Base-by-base conservation (phyloP, 148 eudicot genomes). In the Chenopodium suecicum region DNA sequence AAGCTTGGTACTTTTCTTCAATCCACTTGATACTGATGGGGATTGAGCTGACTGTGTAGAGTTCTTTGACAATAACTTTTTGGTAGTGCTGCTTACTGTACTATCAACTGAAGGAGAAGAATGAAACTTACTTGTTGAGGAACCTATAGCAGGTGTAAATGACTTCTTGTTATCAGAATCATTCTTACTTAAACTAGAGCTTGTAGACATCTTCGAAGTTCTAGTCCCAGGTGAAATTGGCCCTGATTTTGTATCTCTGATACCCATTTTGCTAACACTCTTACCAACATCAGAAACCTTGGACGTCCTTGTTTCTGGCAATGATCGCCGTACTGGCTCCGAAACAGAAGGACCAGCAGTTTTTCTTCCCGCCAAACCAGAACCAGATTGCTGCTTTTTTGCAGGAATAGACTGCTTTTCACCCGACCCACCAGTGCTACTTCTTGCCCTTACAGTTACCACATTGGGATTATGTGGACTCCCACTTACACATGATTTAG, bases 351-450 rank as follows among this genome's bases (percentile, higher is more conserved):
- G 77, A 31, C 70, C 86, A 31, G 79, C 63, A 62, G 78, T 86
- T 77, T 87, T 88, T 75, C 83, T 85, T 34, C 66, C 81, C 71
- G 60, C 76, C n/a, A 85, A 80, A 83, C 82, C 80, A 82, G 70
- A 81, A 80, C 70, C 82, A 74, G 73, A 77, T 47, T 58, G 87
- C 56, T 50, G 86, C 79, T 85, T 90, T 19, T 80, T 85, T 25
- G 71, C 71, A 63, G 83, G 27, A 9, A 78, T 71, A 27, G 90
- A 58, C 81, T 82, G 92, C 83, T 86, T 91, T 77, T 89, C 94
- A 34, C 85, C 88, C 76, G 87, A 83, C 75, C 90, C 91, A 78
- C 93, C 99, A 12, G 95, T 96, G 87, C 94, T 94, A 78, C 84
- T 96, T 85, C 98, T 89, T 56, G 74, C 76, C 54, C 78, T 79